A percentile compares a stretch with the other conserved stretches of the same genome.
phyloP scores from a whole-genome alignment of 2,329 filamentous ascomycete genomes.

The Basipetospora chlamydospora region DNA sequence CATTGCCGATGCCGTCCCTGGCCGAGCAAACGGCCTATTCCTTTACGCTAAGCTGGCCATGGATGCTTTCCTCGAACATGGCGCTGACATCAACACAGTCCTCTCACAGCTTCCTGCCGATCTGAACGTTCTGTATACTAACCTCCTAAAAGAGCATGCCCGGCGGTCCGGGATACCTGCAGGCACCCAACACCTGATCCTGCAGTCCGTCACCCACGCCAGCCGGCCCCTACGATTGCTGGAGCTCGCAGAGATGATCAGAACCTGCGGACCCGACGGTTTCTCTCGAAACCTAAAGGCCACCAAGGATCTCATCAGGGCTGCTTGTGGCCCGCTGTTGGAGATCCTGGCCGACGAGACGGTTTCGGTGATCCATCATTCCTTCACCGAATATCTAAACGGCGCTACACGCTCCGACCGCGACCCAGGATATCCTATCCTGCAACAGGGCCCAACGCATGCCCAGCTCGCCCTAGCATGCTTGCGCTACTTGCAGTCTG shows the following conservation, averaged over 20 bases:
- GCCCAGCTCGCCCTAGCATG: conserved; percentile 10
- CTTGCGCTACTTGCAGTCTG: conserved; percentile 11
- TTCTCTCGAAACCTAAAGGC: conserved; percentile 10
- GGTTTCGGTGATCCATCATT: conserved; percentile 30
- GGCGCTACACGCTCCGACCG: background rate
- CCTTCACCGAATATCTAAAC: conserved; percentile 29
- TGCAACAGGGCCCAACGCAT: conserved; percentile 11
- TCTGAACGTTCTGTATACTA: conserved; percentile 25
- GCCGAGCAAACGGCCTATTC: conserved; percentile 26
- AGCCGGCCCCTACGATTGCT: conserved; percentile 24
- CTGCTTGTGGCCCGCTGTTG: conserved; percentile 27
- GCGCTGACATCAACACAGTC: conserved; percentile 13
- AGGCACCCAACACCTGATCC: conserved; percentile 21
- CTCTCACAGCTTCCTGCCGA: conserved; percentile 19
- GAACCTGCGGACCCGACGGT: conserved; percentile 7
- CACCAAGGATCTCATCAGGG: conserved; percentile 22
- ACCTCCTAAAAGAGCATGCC: conserved; percentile 23
- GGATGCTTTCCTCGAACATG: conserved; percentile 19
- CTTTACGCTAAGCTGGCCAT: conserved; percentile 28
- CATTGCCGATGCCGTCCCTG: conserved; percentile 18
- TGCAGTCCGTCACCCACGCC: conserved; percentile 26
- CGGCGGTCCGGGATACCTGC: conserved; percentile 15
- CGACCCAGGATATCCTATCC: conserved; percentile 9
- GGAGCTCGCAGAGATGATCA: conserved; percentile 22
- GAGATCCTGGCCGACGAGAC: conserved; percentile 30